Evolutionary conservation across 352 stramenopile genomes (phyloP).

Genomic region (Pythium inflatum): DNA sequence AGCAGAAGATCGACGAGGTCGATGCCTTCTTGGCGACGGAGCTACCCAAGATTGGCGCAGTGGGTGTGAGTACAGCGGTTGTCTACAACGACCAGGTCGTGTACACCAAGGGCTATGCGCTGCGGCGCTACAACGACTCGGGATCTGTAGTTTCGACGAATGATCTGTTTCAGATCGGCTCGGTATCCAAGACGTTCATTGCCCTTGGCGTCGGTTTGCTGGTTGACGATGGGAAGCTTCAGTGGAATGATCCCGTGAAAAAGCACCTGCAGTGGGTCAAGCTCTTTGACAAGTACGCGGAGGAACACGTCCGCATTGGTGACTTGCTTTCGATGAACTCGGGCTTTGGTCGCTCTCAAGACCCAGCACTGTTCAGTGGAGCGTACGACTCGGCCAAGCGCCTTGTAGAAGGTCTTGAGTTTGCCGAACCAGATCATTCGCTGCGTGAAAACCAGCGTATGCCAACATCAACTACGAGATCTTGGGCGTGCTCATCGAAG

Average conservation of each 20-base stretch:
- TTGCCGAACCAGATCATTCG: slow-evolving; percentile 42
- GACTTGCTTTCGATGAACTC: slow-evolving; percentile 74
- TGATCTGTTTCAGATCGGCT: slow-evolving; percentile 72
- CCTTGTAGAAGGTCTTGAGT: slow-evolving; percentile 38
- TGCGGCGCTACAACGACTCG: slow-evolving; percentile 35
- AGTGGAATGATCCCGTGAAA: slow-evolving; percentile 62
- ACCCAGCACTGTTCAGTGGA: slow-evolving; percentile 39
- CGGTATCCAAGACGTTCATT: slow-evolving; percentile 71
- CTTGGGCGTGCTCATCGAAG: slow-evolving; percentile 58
- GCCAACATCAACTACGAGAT: slow-evolving; percentile 68
- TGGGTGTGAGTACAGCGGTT: slow-evolving; percentile 49
- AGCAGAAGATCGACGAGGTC: slow-evolving; percentile 51
- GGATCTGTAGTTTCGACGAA: slow-evolving; percentile 39
- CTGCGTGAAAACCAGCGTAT: slow-evolving; percentile 61
- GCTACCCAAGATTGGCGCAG: slow-evolving; percentile 37
- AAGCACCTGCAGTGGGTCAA: slow-evolving; percentile 54
- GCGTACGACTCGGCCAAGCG: slow-evolving; percentile 43
- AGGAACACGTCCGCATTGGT: slow-evolving; percentile 54
- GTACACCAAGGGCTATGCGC: slow-evolving; percentile 14
- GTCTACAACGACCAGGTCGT: slow-evolving; percentile 56
- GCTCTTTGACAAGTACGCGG: slow-evolving; percentile 64
- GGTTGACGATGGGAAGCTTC: slow-evolving; percentile 60
- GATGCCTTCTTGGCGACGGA: slow-evolving; percentile 50
- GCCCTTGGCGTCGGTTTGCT: slow-evolving; percentile 35
- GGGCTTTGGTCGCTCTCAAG: slow-evolving; percentile 40